Base-by-base conservation (phyloP, 129 eudicot genomes). In the Silybum marianum region DNA sequence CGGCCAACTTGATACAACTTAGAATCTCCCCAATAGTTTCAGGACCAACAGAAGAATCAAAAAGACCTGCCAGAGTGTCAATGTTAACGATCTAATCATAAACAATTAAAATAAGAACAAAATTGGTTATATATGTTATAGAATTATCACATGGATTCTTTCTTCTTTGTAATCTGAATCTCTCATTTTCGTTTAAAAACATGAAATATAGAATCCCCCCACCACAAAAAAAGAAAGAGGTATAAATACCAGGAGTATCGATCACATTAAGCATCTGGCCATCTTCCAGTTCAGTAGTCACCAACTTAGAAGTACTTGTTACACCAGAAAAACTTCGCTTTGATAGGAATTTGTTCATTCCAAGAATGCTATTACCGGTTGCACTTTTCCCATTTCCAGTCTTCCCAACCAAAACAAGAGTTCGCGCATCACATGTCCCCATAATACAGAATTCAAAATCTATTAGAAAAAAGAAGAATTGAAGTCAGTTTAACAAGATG, bases 361-460 rank as follows among this genome's bases (percentile, higher is more conserved):
- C 85, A 21, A 91, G 51, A 1, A 94, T 94, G 46, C 93, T 91
- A 81, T 94, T 91, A 7, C 92, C 97, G 0, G 95, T 94, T 2
- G 98, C 98, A 83, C 98, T 94, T 78, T 93, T 91, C 1, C 98
- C 98, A 46, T 91, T 88, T 0, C 98, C 98, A 0, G 93, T 91
- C 71, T 88, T 82, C 1, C 97, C 97, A 72, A 91, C 90, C 74
- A 93, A 82, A 78, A 93, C 97, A 36, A 93, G 78, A 4, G 93
- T 91, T n/a, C 88, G 82, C 4, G 34, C 88, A 81, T 63, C 84
- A 51, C 63, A 0, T 51, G 21, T 7, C 63, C 63, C 19, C 63
- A 51, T 51, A 19, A 51, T 51, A 51, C 22, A 16, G n/a, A 51
- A 3, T 51, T 19, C 63, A 16, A 16, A 51, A 51, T 51, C 63